Percentiles rank a stretch among this genome's conserved stretches.
phyloP scores from a whole-genome alignment of 1,139 yeast genomes.

The Candida pseudoviswanathii region DNA sequence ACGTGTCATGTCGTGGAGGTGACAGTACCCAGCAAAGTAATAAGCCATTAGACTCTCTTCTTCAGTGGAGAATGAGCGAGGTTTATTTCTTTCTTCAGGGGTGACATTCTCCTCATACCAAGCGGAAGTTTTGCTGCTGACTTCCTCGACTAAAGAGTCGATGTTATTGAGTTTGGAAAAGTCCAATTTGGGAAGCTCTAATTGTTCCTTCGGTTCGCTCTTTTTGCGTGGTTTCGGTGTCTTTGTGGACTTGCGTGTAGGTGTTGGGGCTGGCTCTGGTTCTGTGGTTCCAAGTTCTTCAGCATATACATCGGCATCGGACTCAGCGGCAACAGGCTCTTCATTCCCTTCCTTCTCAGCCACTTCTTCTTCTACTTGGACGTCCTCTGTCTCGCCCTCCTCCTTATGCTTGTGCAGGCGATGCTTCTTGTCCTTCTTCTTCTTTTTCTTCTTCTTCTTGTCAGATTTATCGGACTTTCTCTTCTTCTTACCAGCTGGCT shows the following conservation, averaged over 20 bases:
- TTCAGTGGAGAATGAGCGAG: conserved; percentile 54
- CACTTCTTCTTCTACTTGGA: conserved; percentile 53
- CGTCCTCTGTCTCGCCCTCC: not conserved
- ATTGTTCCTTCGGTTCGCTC: conserved; percentile 5
- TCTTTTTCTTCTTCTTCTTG: conserved; percentile 3
- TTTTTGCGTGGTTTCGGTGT: not conserved
- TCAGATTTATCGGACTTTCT: conserved; percentile 2
- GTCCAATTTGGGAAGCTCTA: conserved; percentile 10
- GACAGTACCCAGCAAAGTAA: conserved; percentile 70
- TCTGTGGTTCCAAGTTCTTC: conserved; percentile 38
- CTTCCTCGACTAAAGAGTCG: conserved; percentile 40
- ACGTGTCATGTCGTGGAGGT: conserved; percentile 59
- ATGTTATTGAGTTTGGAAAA: conserved; percentile 32
- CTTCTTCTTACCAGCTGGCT: not conserved
- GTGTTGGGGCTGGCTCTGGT: conserved; percentile 52
- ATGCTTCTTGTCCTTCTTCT: conserved; percentile 1
- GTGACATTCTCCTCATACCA: conserved; percentile 42
- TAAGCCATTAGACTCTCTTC: conserved; percentile 74
- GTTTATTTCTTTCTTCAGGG: conserved; percentile 31
- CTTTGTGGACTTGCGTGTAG: not conserved
- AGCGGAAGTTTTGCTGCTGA: conserved; percentile 33
- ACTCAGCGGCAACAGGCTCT: conserved; percentile 19
- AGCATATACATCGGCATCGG: conserved; percentile 37
- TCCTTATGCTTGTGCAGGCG: not conserved
- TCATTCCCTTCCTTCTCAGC: conserved; percentile 69